Evolutionary conservation across 148 eudicot species (phyloP).

Genomic region (Vaccinium vitisidaea): DNA sequence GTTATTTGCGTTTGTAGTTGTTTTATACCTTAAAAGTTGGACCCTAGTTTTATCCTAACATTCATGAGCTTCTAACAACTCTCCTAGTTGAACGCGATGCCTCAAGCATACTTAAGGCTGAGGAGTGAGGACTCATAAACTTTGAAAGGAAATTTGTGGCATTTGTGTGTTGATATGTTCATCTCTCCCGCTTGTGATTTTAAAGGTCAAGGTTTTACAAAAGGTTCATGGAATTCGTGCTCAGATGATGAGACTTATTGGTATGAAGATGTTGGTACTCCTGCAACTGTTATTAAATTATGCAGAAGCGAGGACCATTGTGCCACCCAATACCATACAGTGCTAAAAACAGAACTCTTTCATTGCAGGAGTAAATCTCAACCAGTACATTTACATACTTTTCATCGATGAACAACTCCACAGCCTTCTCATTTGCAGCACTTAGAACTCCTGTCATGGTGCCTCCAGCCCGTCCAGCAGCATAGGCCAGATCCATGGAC

Average conservation of each 20-base stretch:
- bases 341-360: neutral
- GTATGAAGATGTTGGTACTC: neutral
- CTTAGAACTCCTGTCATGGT: slow-evolving; percentile 98
- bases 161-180: neutral
- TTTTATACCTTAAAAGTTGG: neutral
- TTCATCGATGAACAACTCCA: slow-evolving; percentile 87
- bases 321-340: slow-evolving; percentile 1
- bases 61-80: neutral
- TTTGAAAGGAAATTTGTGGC: neutral
- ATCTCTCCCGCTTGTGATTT: neutral
- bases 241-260: neutral
- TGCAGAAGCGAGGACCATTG: neutral
- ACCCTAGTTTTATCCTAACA: neutral
- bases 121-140: neutral
- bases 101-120: neutral
- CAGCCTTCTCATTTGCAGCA: slow-evolving; percentile 98
- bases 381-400: slow-evolving; percentile 44
- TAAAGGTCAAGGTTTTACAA: too few relatives aligned
- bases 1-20: neutral
- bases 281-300: neutral
- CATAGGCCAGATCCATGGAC: slow-evolving; percentile 89
- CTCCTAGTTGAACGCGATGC: neutral
- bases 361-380: slow-evolving; percentile 4
- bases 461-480: slow-evolving; percentile 96
- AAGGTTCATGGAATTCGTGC: neutral